Conservation (phyloP, 2,329 filamentous ascomycete genomes). For the Tympanopsis confertula region DNA sequence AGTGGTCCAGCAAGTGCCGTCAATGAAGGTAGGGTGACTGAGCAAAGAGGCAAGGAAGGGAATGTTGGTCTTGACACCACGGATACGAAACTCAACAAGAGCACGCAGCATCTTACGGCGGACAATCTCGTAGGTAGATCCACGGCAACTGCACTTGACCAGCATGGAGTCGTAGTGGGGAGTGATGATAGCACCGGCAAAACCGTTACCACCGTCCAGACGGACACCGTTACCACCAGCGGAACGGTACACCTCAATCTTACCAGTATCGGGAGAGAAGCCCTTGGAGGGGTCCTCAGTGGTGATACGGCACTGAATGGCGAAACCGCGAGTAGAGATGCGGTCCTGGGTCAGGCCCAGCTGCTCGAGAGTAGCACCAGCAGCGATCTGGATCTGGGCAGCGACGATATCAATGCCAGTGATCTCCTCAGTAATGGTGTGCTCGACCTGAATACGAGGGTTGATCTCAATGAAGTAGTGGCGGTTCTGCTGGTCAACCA, state of each 20-base stretch:
- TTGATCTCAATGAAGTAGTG: conserved; percentile 35
- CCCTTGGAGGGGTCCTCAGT: conserved; percentile 85
- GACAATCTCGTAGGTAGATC: conserved; percentile 89
- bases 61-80: conserved; percentile 98
- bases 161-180: conserved; percentile 78
- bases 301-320: conserved; percentile 97
- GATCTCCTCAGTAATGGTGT: conserved; percentile 40
- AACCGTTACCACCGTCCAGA: conserved; percentile 89
- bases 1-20: conserved; percentile 96
- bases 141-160: conserved; percentile 86
- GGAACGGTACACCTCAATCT: conserved; percentile 97
- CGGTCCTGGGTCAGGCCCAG: conserved; percentile 95
- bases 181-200: conserved; percentile 83
- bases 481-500: conserved; percentile 16
- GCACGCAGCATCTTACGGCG: conserved; percentile 90
- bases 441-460: conserved; percentile 29
- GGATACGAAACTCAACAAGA: conserved; percentile 92
- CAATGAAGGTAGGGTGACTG: conserved; percentile 86
- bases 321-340: conserved; percentile 89
- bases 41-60: conserved; percentile 89
- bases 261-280: conserved; percentile 92
- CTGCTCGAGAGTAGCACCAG: conserved; percentile 83
- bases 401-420: conserved; percentile 97
- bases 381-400: conserved; percentile 96
- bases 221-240: conserved; percentile 91